Evolutionary conservation across 2,329 filamentous ascomycete genomes (phyloP).

Genomic region (Colletotrichum kahawae): DNA sequence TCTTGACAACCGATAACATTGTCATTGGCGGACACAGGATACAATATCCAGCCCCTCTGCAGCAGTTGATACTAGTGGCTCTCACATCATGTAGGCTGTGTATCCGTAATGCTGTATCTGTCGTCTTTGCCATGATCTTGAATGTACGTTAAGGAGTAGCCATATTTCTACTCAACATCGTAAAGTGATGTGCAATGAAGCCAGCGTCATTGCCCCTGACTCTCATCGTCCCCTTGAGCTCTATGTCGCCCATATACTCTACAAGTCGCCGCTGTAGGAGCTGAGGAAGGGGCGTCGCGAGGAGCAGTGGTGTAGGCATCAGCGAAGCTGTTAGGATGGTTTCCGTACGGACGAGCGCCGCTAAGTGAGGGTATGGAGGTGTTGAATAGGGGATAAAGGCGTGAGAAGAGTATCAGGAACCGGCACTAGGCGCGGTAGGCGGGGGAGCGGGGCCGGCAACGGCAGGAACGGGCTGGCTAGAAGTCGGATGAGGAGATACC

Average conservation of each 20-base stretch:
- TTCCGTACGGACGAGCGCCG: rapidly evolving
- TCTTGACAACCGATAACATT: not conserved
- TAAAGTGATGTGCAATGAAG: not conserved
- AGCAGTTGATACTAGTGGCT: not conserved
- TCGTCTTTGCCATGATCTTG: not conserved
- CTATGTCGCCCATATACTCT: not conserved
- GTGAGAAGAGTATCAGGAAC: not conserved
- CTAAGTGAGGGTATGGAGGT: not conserved
- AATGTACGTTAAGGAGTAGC: rapidly evolving
- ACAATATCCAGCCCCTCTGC: not conserved
- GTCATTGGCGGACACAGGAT: not conserved
- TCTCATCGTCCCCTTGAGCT: not conserved
- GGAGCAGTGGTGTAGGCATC: not conserved
- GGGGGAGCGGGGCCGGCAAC: not conserved
- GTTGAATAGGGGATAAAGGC: no score
- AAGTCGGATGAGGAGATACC: not conserved
- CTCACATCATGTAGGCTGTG: not conserved
- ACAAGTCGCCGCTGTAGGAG: not conserved
- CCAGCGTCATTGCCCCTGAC: not conserved
- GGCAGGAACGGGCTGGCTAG: not conserved
- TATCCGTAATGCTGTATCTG: not conserved
- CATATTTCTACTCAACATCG: not conserved
- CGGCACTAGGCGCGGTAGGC: no score
- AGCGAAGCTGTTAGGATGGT: rapidly evolving
- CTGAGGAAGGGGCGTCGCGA: not conserved